These are phyloP conservation scores for Hibiscus mutabilis DNA, from an alignment of 345 rosid genomes.

Conservation along the genomic window DNA sequence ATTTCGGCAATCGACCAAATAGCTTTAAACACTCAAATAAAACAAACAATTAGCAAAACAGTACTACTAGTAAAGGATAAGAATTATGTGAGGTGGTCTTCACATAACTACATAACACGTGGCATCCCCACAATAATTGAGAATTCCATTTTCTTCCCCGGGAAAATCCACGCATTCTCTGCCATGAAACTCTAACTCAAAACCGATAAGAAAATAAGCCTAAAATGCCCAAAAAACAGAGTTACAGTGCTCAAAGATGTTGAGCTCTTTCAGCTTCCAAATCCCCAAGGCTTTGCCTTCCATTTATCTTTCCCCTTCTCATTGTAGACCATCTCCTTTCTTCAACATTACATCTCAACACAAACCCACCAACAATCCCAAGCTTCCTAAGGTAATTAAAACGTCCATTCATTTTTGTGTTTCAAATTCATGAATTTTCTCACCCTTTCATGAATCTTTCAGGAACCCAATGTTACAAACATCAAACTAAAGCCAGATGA, in stretches of 20 bases:
- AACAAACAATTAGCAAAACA: too few species aligned
- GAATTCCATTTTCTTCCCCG: not conserved
- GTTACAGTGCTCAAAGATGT: too few species aligned
- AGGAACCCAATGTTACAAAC: slow-evolving; percentile 2
- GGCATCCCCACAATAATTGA: not conserved
- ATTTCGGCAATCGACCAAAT: too few species aligned
- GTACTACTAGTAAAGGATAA: not conserved
- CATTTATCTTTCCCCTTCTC: slow-evolving; percentile 3
- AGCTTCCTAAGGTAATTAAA: not conserved
- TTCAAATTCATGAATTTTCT: not conserved
- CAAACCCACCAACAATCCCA: not conserved
- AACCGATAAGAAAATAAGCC: not conserved
- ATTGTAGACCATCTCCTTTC: not conserved
- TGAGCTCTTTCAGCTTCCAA: slow-evolving; percentile 1
- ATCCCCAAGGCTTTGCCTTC: slow-evolving; percentile 13
- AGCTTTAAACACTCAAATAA: too few species aligned
- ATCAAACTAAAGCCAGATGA: not conserved
- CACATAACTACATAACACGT: not conserved
- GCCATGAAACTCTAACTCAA: slow-evolving; percentile 4
- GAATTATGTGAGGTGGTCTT: not conserved
- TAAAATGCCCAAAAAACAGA: not conserved
- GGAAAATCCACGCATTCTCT: slow-evolving; percentile 4
- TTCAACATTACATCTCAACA: not conserved
- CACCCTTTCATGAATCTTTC: not conserved
- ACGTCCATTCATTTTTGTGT: not conserved